A percentile compares a stretch with the other conserved stretches of the same genome.
These are phyloP conservation scores for Metschnikowia dekortorum DNA, from an alignment of 805 yeast species.

Conservation along the genomic window DNA sequence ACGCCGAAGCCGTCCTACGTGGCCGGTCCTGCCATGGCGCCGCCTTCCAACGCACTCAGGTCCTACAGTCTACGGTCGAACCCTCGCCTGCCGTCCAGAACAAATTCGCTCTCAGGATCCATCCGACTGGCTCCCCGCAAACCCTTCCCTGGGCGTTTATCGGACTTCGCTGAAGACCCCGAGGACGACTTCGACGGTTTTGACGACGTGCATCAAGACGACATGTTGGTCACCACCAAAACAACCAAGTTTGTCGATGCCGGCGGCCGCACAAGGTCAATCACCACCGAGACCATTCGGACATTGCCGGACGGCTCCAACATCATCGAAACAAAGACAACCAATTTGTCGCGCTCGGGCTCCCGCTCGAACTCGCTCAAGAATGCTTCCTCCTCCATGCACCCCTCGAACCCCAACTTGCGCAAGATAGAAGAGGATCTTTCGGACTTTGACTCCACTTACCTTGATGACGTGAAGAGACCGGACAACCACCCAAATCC, in stretches of 20 bases:
- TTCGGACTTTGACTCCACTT: conserved; percentile 40
- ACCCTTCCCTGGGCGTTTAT: neutral
- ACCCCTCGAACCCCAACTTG: conserved; percentile 21
- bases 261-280: conserved; percentile 51
- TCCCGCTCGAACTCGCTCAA: conserved; percentile 28
- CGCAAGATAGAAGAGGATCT: conserved; percentile 41
- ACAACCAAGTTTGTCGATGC: conserved; percentile 49
- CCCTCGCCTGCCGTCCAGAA: neutral
- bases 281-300: conserved; percentile 50
- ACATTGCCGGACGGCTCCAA: conserved; percentile 43
- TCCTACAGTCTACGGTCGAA: neutral
- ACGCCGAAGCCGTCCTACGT: conserved; percentile 37
- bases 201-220: conserved; percentile 18
- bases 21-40: conserved; percentile 24
- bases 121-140: conserved; percentile 6
- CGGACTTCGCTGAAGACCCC: conserved; percentile 14
- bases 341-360: conserved; percentile 32
- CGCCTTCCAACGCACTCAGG: neutral
- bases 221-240: conserved; percentile 35
- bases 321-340: conserved; percentile 40
- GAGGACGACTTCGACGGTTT: conserved; percentile 17
- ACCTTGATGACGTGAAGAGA: conserved; percentile 22
- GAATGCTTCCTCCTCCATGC: conserved; percentile 18
- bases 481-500: neutral
- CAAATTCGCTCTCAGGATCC: conserved; percentile 3